Evolutionary conservation across 805 yeast species (phyloP).

Genomic region (Candida xiaguanensis): DNA sequence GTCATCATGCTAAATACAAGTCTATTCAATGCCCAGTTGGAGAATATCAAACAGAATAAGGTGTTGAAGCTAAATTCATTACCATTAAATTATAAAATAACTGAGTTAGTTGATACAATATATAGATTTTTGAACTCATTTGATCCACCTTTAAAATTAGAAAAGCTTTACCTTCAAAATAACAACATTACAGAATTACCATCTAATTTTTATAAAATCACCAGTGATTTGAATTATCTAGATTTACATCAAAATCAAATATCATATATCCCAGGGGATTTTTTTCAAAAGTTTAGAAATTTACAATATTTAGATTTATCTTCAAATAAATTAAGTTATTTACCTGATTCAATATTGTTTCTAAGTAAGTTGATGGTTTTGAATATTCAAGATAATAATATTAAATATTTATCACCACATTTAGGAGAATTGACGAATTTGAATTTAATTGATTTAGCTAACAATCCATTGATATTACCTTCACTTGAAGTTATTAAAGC

Average conservation of each 20-base stretch:
- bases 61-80: conserved; percentile 18
- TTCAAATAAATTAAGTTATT: conserved; percentile 44
- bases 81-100: conserved; percentile 1
- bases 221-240: conserved; percentile 48
- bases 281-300: conserved; percentile 32
- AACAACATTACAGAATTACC: conserved; percentile 51
- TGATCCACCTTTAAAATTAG: conserved; percentile 31
- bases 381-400: conserved; percentile 57
- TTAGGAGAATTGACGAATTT: conserved; percentile 50
- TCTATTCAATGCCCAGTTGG: conserved; percentile 21
- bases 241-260: conserved; percentile 65
- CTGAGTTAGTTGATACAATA: conserved; percentile 17
- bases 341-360: conserved; percentile 42
- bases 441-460: conserved; percentile 56
- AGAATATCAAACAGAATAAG: conserved; percentile 16
- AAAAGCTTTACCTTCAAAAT: conserved; percentile 51
- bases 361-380: conserved; percentile 51
- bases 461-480: conserved; percentile 58
- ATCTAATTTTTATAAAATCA: conserved; percentile 38
- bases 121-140: conserved; percentile 19
- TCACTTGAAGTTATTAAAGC: conserved; percentile 28
- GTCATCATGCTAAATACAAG: neutral
- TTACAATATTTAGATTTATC: conserved; percentile 69
- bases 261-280: conserved; percentile 45
- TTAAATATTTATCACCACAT: conserved; percentile 51